Base-by-base conservation (phyloP, 116 monocot genomes). In the Trichopus zeylanicus region DNA sequence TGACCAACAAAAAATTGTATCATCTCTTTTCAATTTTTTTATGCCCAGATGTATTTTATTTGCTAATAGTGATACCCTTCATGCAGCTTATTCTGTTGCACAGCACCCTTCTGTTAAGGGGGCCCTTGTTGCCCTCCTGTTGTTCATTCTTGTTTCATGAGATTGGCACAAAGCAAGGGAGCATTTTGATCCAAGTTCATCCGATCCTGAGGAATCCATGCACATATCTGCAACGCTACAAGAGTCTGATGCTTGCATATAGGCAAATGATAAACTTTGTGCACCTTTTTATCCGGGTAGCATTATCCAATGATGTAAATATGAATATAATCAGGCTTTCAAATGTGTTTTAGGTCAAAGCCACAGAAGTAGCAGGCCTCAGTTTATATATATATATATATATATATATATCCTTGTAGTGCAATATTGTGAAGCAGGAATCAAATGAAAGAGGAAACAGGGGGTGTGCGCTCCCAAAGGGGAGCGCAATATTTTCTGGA, bases 361-460 rank as follows among this genome's bases (percentile, higher is more conserved):
- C 92, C 79, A 78, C 67, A 78, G 71, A 66, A 78, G 87, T 92
- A 81, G 92, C 92, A 69, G 84, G 92, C 79, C 78, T 37, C 68
- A 65, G 39, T 70, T 64, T 75, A 69, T 66, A 62, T 71, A 46
- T 74, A n/a, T n/a, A n/a, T n/a, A n/a, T n/a, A n/a, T n/a, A n/a
- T n/a, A n/a, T n/a, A 65, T 60, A 20, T 49, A 28, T 66, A 46
- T 54, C n/a, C 21, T 67, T 76, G 53, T 47, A 52, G 26, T 66
- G 26, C 49, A 54, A 24, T 42, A 33, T 42, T 49, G 64, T 55
- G 48, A 16, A 33, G 68, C 52, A 46, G 62, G 64, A 59, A 72
- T 57, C 57, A 31, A 59, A n/a, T n/a, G n/a, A n/a, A n/a, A 51
- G 38, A 18, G 51, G 48, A 55, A 58, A 67, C 56, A 55, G 34